A percentile compares a stretch with the other conserved stretches of the same genome.
Conservation (phyloP, 2,329 filamentous ascomycete species). For the Thelonectria blattea region DNA sequence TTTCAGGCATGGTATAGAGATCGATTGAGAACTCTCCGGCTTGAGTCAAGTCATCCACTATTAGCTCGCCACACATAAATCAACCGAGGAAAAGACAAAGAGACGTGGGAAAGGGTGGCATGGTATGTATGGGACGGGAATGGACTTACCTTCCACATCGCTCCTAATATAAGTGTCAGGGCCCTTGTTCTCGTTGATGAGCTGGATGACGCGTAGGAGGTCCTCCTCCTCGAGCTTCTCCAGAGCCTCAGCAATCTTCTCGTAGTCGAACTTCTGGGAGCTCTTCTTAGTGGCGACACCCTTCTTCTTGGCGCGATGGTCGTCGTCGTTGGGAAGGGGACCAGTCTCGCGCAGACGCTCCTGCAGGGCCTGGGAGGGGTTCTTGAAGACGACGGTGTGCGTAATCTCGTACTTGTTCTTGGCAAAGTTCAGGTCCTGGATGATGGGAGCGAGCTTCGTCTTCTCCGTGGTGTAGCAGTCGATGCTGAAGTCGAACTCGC, state of each 20-base stretch:
- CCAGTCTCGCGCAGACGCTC: slow-evolving; percentile 82
- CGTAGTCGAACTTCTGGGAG: slow-evolving; percentile 79
- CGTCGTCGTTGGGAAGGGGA: slow-evolving; percentile 78
- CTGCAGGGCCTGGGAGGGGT: slow-evolving; percentile 86
- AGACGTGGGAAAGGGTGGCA: background rate
- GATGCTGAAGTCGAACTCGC: slow-evolving; percentile 95
- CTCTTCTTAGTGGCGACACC: slow-evolving; percentile 78
- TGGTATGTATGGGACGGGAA: slow-evolving; percentile 7
- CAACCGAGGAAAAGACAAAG: slow-evolving; percentile 38
- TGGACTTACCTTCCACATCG: slow-evolving; percentile 84
- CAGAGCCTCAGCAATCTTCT: slow-evolving; percentile 93
- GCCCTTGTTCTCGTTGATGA: slow-evolving; percentile 97
- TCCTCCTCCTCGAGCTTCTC: slow-evolving; percentile 93
- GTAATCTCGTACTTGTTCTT: slow-evolving; percentile 81
- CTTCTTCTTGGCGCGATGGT: slow-evolving; percentile 64
- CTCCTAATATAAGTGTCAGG: slow-evolving; percentile 96
- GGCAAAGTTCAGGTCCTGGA: slow-evolving; percentile 92
- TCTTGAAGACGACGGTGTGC: slow-evolving; percentile 86
- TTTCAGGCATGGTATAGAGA: slow-evolving; percentile 93
- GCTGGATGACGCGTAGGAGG: slow-evolving; percentile 90
- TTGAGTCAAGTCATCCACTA: slow-evolving; percentile 47
- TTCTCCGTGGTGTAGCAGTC: slow-evolving; percentile 85
- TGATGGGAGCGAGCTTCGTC: slow-evolving; percentile 74
- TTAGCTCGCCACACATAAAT: slow-evolving; percentile 43
- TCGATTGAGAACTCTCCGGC: slow-evolving; percentile 98